phyloP scores from a whole-genome alignment of 805 yeast genomes.

The Candida caryicola region DNA sequence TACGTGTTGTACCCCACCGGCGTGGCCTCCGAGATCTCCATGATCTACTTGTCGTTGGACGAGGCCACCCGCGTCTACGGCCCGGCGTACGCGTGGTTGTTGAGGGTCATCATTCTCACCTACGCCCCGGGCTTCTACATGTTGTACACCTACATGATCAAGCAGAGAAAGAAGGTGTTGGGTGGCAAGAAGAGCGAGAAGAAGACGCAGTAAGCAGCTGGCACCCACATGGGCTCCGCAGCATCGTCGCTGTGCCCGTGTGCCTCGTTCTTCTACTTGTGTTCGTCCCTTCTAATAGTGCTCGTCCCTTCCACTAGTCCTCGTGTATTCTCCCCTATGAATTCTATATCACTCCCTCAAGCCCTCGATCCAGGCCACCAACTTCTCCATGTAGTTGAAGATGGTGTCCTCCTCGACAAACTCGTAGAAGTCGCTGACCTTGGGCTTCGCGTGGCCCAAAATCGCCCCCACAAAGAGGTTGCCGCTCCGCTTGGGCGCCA shows the following conservation, averaged over 20 bases:
- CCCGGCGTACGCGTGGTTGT: slow-evolving; percentile 48
- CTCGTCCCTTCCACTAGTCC: background rate
- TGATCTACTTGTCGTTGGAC: slow-evolving; percentile 68
- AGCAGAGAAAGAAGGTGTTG: slow-evolving; percentile 78
- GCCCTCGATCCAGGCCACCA: slow-evolving; percentile 30
- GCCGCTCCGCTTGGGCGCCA: slow-evolving; percentile 10
- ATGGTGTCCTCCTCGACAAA: slow-evolving; percentile 33
- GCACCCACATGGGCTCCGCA: no score
- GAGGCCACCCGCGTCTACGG: slow-evolving; percentile 59
- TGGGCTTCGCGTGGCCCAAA: slow-evolving; percentile 5
- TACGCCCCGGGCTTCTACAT: slow-evolving; percentile 88
- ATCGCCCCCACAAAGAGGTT: slow-evolving; percentile 1
- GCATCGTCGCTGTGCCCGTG: no score
- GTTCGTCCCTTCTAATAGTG: background rate
- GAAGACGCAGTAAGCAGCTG: slow-evolving; percentile 9
- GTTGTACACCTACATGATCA: slow-evolving; percentile 83
- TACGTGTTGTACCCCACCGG: slow-evolving; percentile 86
- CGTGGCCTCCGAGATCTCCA: slow-evolving; percentile 75
- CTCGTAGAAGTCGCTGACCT: slow-evolving; percentile 15
- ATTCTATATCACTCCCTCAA: slow-evolving; percentile 1
- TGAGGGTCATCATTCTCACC: slow-evolving; percentile 56
- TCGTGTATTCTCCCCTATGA: background rate
- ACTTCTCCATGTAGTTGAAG: slow-evolving; percentile 26
- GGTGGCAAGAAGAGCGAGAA: slow-evolving; percentile 21
- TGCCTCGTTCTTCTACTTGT: no score